Evolutionary conservation across 129 eudicot genomes (phyloP).

Genomic region (Pseudognaphalium luteoalbum): DNA sequence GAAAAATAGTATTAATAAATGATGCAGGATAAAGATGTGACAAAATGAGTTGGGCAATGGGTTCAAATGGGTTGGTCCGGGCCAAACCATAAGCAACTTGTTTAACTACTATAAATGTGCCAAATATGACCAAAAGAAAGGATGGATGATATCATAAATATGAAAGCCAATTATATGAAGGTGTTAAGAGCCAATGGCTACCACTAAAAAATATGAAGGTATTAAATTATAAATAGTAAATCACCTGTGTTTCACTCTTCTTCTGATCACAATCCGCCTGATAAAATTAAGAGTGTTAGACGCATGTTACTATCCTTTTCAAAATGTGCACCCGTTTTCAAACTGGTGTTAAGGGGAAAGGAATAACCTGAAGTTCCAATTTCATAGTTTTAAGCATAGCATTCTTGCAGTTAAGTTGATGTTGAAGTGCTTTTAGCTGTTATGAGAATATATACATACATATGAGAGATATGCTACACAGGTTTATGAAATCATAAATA

Average conservation of each 20-base stretch:
- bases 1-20: neutral
- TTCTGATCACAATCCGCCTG: neutral
- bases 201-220: too few species aligned
- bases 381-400: slow-evolving; percentile 64
- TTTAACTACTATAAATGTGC: neutral
- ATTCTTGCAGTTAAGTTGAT: slow-evolving; percentile 69
- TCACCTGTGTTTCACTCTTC: neutral
- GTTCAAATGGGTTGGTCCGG: neutral
- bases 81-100: neutral
- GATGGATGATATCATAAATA: too few species aligned
- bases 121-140: neutral
- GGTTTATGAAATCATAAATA: neutral
- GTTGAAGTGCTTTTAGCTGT: slow-evolving; percentile 67
- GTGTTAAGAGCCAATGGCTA: neutral
- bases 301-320: neutral
- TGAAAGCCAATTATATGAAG: neutral
- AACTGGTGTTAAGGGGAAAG: neutral
- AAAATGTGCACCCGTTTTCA: neutral
- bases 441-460: slow-evolving; percentile 13
- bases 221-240: too few species aligned
- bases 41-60: neutral
- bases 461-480: slow-evolving; percentile 8
- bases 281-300: neutral
- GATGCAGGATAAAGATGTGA: neutral
- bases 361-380: slow-evolving; percentile 45